phyloP scores from a whole-genome alignment of 2,329 filamentous ascomycete species.

The Aspergillaceae sp. region DNA sequence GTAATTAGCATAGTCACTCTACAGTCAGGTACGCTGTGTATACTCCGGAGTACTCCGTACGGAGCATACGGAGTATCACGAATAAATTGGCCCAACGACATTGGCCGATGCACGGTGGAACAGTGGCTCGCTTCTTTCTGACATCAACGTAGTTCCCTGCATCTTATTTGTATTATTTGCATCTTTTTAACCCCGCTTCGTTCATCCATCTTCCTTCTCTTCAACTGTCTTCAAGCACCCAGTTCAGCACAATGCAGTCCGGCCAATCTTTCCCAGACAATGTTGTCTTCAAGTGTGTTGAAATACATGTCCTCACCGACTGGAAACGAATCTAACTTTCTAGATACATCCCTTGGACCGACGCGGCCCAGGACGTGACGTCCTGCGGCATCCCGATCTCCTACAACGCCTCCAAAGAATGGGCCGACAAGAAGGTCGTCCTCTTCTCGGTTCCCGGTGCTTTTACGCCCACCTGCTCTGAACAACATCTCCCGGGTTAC shows the following conservation, averaged over 20 bases:
- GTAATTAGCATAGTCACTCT: not conserved
- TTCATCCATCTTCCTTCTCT: not conserved
- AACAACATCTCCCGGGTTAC: constrained; percentile 69
- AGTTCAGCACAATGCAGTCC: not conserved
- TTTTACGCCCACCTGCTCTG: constrained; percentile 80
- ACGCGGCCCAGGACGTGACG: constrained; percentile 60
- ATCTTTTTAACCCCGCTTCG: too few relatives aligned
- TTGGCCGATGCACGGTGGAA: too few relatives aligned
- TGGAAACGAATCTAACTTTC: not conserved
- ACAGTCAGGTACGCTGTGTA: not conserved
- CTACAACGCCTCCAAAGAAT: constrained; percentile 73
- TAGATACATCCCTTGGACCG: constrained; percentile 46
- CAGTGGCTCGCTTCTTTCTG: too few relatives aligned
- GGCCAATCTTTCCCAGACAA: not conserved
- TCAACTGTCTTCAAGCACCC: not conserved
- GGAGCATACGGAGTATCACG: too few relatives aligned
- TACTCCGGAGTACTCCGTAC: not conserved
- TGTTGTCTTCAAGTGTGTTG: not conserved
- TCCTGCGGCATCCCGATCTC: constrained; percentile 68
- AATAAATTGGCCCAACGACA: too few relatives aligned
- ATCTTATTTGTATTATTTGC: too few relatives aligned
- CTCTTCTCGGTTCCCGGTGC: constrained; percentile 65
- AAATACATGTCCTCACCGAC: not conserved
- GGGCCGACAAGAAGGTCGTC: constrained; percentile 63
- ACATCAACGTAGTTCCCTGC: too few relatives aligned